Evolutionary conservation across 2,329 filamentous ascomycete species (phyloP), one percentile per base, ranked within the genome.

Genomic region (Aspergillus clavatus): DNA sequence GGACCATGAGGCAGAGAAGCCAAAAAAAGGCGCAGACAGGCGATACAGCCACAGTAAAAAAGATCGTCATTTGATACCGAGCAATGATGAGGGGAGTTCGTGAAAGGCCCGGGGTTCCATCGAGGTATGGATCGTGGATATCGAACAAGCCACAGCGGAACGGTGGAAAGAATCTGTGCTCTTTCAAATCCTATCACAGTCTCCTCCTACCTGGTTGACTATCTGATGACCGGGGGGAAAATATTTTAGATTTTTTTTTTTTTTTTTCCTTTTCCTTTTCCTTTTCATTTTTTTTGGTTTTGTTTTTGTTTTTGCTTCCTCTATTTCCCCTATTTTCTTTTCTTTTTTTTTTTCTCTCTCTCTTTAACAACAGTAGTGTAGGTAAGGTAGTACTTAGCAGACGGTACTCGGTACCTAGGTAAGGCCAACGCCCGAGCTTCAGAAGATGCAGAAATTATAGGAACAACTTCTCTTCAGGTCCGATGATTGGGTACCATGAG

Each of bases 401-500:
- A n/a, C n/a, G n/a, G n/a, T n/a, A n/a, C n/a, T n/a, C n/a, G 7
- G 29, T 16, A 33, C 7, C 3, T 16, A 10, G n/a, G 29, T 7
- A 33, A 33, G 29, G 29, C 7, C 8, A 16, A 16, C 29, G 29
- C 18, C 29, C 29, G 29, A 33, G 29, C 29, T 33, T 33, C 29
- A 33, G 5, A 31, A 16, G 29, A 33, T 8, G 7, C 29, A 33
- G 18, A 33, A 14, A 31, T 45, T 18, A 37, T 38, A 45, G 38
- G 21, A 38, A 45, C 27, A 37, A 37, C 37, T 40, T 45, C 19
- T 18, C 14, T 35, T 10, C 10, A 39, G 29, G 14, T 18, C 18
- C 8, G 27, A 31, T 45, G 42, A 45, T 45, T 45, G 42, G 42
- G 42, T 45, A 45, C 42, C 42, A 37, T 19, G 14, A 27, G 21